Percentiles rank a stretch among this genome's conserved stretches.
Conservation (phyloP, 73 alveolate species). For the Symbiodinium pilosum region DNA sequence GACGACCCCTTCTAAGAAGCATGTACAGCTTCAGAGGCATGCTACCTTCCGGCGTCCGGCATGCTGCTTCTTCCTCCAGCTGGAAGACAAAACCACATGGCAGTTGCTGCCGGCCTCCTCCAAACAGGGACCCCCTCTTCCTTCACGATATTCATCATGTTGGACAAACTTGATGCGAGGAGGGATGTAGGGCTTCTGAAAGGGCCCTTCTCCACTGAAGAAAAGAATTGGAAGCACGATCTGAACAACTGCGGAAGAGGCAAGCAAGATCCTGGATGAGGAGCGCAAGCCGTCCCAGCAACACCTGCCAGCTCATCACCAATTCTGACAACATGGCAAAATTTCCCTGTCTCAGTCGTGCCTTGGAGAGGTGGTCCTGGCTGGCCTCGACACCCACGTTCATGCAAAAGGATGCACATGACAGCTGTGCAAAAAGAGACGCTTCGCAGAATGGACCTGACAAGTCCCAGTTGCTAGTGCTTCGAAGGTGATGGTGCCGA, state of each 20-base stretch:
- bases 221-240: neutral
- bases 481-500: constrained; percentile 1
- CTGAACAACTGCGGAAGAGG: neutral
- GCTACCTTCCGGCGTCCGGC: neutral
- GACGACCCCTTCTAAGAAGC: no score
- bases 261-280: neutral
- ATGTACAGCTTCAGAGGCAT: neutral
- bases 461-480: constrained; percentile 7
- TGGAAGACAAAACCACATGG: constrained; percentile 11
- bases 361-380: constrained; percentile 40
- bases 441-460: constrained; percentile 9
- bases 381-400: no score
- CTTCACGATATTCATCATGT: no score
- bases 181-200: no score
- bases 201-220: no score
- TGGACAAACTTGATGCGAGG: no score
- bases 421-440: no score
- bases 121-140: neutral
- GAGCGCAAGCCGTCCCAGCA: neutral
- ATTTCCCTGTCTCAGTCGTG: no score
- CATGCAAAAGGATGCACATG: no score
- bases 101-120: neutral
- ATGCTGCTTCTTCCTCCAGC: constrained; percentile 40
- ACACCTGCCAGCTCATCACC: neutral
- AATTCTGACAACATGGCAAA: no score